These are phyloP conservation scores for Lasiosphaeriaceae sp. DNA, from an alignment of 495 filamentous ascomycete genomes.

Conservation along the genomic window DNA sequence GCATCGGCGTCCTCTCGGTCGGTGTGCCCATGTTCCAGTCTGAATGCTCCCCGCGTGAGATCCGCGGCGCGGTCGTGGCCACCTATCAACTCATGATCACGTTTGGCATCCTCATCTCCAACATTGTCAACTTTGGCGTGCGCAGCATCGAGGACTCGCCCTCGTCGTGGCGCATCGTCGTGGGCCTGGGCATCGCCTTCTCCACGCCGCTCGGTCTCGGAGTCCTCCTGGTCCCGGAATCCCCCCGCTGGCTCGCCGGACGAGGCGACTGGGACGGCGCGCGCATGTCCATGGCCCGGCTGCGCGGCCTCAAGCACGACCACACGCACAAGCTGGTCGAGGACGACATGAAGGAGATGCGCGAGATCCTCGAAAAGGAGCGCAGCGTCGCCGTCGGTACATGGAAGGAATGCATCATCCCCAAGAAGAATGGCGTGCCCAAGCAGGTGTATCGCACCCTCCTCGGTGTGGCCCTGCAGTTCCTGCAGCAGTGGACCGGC, in stretches of 20 bases:
- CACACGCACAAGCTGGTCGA: slow-evolving; percentile 55
- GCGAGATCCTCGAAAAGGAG: slow-evolving; percentile 58
- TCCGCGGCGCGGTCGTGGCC: slow-evolving; percentile 56
- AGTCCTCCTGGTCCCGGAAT: slow-evolving; percentile 59
- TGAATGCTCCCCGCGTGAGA: slow-evolving; percentile 51
- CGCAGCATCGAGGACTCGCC: slow-evolving; percentile 42
- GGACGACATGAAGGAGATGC: slow-evolving; percentile 65
- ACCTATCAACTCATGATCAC: slow-evolving; percentile 79
- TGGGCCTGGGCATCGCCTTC: slow-evolving; percentile 67
- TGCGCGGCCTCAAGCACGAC: slow-evolving; percentile 57
- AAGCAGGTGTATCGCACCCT: slow-evolving; percentile 65
- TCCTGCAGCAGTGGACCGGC: slow-evolving; percentile 62
- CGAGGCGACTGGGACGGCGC: slow-evolving; percentile 54
- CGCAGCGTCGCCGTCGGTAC: slow-evolving; percentile 42
- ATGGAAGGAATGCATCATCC: slow-evolving; percentile 58
- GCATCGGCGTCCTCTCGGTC: slow-evolving; percentile 61
- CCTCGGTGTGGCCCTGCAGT: slow-evolving; percentile 64
- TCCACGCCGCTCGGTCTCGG: slow-evolving; percentile 60
- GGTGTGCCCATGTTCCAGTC: slow-evolving; percentile 61
- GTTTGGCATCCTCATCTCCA: slow-evolving; percentile 69
- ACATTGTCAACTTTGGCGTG: slow-evolving; percentile 61
- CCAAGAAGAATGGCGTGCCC: slow-evolving; percentile 38
- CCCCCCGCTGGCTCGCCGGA: slow-evolving; percentile 57
- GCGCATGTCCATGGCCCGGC: slow-evolving; percentile 56
- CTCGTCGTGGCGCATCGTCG: slow-evolving; percentile 64